Conservation (phyloP, 768 basidiomycete genomes). For the Clathrus columnatus region DNA sequence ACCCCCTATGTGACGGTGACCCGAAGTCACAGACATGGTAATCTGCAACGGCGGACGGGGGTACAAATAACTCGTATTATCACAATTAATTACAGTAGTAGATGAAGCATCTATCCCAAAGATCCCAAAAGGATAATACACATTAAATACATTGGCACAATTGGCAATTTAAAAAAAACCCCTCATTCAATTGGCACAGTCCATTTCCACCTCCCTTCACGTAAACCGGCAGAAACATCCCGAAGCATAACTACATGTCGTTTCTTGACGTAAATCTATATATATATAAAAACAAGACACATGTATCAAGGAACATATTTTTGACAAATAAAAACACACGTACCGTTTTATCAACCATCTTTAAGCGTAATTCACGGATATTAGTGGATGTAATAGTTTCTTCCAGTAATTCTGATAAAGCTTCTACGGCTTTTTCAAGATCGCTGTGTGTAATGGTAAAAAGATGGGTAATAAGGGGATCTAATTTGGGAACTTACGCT, state of each 20-base stretch:
- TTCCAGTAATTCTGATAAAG: slow-evolving; percentile 13
- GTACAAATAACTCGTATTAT: too few species aligned
- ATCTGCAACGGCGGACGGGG: too few species aligned
- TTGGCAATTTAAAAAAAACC: too few species aligned
- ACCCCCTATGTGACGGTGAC: too few species aligned
- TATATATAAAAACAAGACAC: neutral
- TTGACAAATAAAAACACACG: neutral
- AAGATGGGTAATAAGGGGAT: neutral
- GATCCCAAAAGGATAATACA: too few species aligned
- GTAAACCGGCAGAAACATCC: slow-evolving; percentile 9
- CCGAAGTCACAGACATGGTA: too few species aligned
- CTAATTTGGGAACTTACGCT: slow-evolving; percentile 8
- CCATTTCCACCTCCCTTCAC: slow-evolving; percentile 14
- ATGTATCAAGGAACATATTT: too few species aligned
- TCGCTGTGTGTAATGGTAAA: slow-evolving; percentile 11
- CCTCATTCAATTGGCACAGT: slow-evolving; percentile 12
- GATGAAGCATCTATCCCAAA: too few species aligned
- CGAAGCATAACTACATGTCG: slow-evolving; percentile 12
- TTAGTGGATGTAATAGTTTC: slow-evolving; percentile 4
- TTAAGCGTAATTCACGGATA: slow-evolving; percentile 9
- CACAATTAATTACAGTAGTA: too few species aligned
- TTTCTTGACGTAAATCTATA: slow-evolving; percentile 14
- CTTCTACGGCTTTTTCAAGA: slow-evolving; percentile 14
- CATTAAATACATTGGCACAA: too few species aligned
- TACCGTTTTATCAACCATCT: slow-evolving; percentile 14